Conservation (phyloP, 176 grass and related monocot genomes). For the Bonia amplexicaulis region DNA sequence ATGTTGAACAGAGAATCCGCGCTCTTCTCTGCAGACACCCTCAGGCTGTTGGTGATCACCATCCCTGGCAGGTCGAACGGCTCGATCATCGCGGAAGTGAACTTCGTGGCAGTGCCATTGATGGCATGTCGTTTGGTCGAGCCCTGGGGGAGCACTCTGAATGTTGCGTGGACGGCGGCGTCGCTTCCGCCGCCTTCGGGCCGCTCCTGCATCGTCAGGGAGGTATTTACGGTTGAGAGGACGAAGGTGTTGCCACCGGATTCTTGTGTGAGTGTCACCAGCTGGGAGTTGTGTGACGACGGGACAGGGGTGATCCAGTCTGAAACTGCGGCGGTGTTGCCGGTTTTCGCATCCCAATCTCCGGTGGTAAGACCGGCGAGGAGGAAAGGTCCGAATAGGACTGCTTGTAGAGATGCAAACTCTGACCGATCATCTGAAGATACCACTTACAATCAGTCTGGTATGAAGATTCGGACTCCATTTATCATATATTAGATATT, state of each 20-base stretch:
- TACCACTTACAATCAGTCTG: background rate
- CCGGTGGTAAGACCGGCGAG: constrained; percentile 75
- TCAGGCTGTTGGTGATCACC: constrained; percentile 51
- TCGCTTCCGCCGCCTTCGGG: constrained; percentile 52
- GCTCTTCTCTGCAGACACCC: constrained; percentile 22
- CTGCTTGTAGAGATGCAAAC: constrained; percentile 56
- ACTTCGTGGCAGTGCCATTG: background rate
- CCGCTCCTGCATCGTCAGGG: constrained; percentile 63
- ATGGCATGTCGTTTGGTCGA: background rate
- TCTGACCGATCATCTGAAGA: constrained; percentile 71
- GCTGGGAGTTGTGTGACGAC: constrained; percentile 56
- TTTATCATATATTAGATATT: background rate
- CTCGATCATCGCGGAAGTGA: constrained; percentile 37
- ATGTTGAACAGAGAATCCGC: constrained; percentile 35
- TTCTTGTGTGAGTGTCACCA: constrained; percentile 53
- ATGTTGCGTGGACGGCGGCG: constrained; percentile 60
- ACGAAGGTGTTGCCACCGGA: constrained; percentile 33
- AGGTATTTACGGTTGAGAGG: constrained; percentile 53
- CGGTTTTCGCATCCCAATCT: constrained; percentile 61
- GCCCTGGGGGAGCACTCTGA: constrained; percentile 36
- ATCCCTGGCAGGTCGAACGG: constrained; percentile 70
- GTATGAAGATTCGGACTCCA: background rate
- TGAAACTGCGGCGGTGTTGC: constrained; percentile 28
- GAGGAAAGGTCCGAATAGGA: constrained; percentile 85
- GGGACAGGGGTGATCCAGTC: constrained; percentile 75